Percentiles rank a stretch among this genome's conserved stretches.
These are phyloP conservation scores for Candida sojae DNA, from an alignment of 1,139 yeast species.

Conservation along the genomic window DNA sequence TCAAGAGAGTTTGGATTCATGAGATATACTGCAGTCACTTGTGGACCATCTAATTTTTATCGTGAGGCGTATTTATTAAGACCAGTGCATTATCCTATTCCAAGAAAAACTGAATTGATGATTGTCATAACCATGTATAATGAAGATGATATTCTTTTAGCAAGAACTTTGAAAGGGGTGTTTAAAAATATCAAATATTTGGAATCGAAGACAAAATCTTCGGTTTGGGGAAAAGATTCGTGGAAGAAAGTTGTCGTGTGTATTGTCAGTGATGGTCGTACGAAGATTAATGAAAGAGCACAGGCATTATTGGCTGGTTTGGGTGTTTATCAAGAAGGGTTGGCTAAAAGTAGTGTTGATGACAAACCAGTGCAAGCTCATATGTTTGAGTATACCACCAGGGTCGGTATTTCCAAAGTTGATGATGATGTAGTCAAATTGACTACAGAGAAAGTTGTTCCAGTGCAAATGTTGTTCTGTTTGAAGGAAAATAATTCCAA, in stretches of 20 bases:
- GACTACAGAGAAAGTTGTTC: slow-evolving; percentile 51
- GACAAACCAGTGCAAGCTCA: slow-evolving; percentile 50
- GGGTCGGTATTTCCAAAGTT: slow-evolving; percentile 49
- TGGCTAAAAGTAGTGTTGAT: slow-evolving; percentile 49
- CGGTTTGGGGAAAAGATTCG: slow-evolving; percentile 50
- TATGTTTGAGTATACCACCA: slow-evolving; percentile 49
- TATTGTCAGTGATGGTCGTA: slow-evolving; percentile 50
- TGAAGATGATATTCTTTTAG: slow-evolving; percentile 49
- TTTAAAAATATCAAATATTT: slow-evolving; percentile 50
- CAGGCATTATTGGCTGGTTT: slow-evolving; percentile 50
- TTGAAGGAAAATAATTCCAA: slow-evolving; percentile 50
- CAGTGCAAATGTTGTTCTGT: slow-evolving; percentile 49
- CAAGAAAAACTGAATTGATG: slow-evolving; percentile 49
- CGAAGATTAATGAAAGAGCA: slow-evolving; percentile 49
- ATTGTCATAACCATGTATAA: slow-evolving; percentile 49
- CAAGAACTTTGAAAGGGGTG: slow-evolving; percentile 49
- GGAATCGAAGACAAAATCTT: slow-evolving; percentile 43
- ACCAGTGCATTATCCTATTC: slow-evolving; percentile 48
- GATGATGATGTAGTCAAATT: slow-evolving; percentile 46
- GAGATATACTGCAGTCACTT: slow-evolving; percentile 53
- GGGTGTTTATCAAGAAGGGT: slow-evolving; percentile 52
- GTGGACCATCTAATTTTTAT: slow-evolving; percentile 51
- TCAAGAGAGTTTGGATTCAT: slow-evolving; percentile 49
- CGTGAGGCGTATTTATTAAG: slow-evolving; percentile 47
- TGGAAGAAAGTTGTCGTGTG: slow-evolving; percentile 54